Base-by-base conservation (phyloP, 2,329 filamentous ascomycete species). In the Fusarium domesticum region DNA sequence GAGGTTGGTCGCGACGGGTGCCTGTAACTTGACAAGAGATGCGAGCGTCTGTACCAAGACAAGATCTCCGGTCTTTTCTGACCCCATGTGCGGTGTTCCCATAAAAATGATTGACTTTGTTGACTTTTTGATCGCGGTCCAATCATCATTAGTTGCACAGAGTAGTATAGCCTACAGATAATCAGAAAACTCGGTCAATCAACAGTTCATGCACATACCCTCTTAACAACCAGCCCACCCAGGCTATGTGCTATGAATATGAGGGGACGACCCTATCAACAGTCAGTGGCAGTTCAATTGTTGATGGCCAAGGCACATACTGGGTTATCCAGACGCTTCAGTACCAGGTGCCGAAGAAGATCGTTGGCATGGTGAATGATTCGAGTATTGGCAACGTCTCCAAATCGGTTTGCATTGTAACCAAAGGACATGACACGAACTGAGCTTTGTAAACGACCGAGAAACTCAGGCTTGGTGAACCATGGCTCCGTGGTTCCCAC, bases 71-170 rank as follows among this genome's bases (percentile, higher is more conserved):
- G 53, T 46, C 15, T 54, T 54, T 30, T 54, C 51, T 2, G 53
- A 54, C 18, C 53, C 53, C 53, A 56, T 54, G 18, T 56, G 53
- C 14, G 53, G 53, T 6, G 53, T 56, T 12, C 53, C 53, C 51
- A 56, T 54, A 16, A 56, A 56, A 2, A 56, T 39, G 6, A 56
- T 54, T 1, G 53, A 46, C 20, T 54, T 52, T 10, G 53, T 56
- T 10, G 53, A 51, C 25, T 35, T 35, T 30, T 54, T 54, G 12
- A 56, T 36, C 14, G 42, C 48, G 12, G 35, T 35, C 51, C 53
- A 56, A 18, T 54, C 52, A 16, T 53, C 37, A 8, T 54, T 54
- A 10, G 51, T 53, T 18, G 51, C 47, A 15, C 47, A 54, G 6
- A 54, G 33, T 3, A 54, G 43, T 34, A 53, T 54, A 6, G 51